Base-by-base conservation (phyloP, 371 early-diverging fungal species). In the Polyrhizophydium stewartii region DNA sequence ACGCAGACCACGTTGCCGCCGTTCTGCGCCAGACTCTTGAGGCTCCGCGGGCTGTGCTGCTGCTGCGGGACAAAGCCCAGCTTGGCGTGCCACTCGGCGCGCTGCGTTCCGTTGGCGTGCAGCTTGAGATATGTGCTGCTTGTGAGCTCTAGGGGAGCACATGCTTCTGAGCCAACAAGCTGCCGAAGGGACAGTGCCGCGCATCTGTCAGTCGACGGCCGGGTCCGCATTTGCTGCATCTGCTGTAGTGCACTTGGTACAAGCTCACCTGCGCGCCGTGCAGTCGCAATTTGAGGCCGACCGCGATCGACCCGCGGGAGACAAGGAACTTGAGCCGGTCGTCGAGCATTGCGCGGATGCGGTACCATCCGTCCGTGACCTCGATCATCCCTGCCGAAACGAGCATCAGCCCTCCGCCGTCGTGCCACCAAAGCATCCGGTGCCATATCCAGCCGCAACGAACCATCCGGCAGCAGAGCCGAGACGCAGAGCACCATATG, bases 291-390 rank as follows among this genome's bases (percentile, higher is more conserved):
- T 92, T 92, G 38, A 70, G 73, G 10, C 92, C 92, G 19, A 88
- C 71, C 16, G 55, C 58, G 6, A 92, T 61, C 55, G 65, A 75
- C 5, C 77, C 72, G 12, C 59, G 59, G 16, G 53, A 56, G 0
- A 89, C 69, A 0, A 81, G 81, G n/a, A 63, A 57, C 37, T 69
- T 67, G 66, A 92, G 68, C 30, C 75, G 65, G 1, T 46, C 38
- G 60, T 92, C 92, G 21, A 88, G 55, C 7, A 58, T 43, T 1
- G 89, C 86, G 1, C 69, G 67, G 9, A 90, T 76, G 31, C 70
- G 56, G 61, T 92, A 90, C 92, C 92, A 92, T 1, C 90, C 89
- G 72, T 92, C 92, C 1, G 91, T 86, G 58, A 92, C 64, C 31
- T 81, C 68, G 7, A 87, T 16, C 51, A 59, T 58, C 59, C 70